Evolutionary conservation across 352 stramenopile genomes (phyloP).

Genomic region (Globisporangium alternatum): DNA sequence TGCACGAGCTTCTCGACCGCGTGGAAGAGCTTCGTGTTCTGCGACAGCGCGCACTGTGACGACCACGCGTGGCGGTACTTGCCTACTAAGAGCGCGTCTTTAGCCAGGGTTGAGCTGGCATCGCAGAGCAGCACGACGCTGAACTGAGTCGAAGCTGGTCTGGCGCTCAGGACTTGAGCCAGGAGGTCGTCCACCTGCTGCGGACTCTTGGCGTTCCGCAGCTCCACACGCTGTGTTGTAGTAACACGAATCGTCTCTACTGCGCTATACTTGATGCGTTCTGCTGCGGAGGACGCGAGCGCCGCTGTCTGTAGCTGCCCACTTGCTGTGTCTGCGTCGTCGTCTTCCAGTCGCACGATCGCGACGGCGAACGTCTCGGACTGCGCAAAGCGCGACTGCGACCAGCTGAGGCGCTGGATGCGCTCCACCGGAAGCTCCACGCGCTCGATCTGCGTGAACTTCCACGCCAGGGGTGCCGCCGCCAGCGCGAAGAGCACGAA

Average conservation of each 20-base stretch:
- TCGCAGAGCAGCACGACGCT: constrained; percentile 49
- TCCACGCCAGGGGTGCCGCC: constrained; percentile 57
- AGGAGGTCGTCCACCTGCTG: constrained; percentile 35
- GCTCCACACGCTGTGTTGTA: neutral
- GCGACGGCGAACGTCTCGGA: constrained; percentile 17
- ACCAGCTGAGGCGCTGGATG: constrained; percentile 47
- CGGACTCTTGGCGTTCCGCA: constrained; percentile 8
- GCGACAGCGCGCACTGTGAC: constrained; percentile 23
- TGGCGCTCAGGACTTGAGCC: constrained; percentile 17
- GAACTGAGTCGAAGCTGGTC: constrained; percentile 17
- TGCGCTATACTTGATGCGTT: constrained; percentile 5
- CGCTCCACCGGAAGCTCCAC: constrained; percentile 45
- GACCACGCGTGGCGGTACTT: constrained; percentile 72
- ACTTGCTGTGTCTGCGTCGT: neutral
- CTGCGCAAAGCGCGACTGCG: constrained; percentile 26
- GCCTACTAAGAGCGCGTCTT: constrained; percentile 39
- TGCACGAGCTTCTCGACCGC: constrained; percentile 39
- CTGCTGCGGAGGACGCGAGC: constrained; percentile 2
- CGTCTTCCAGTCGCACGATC: constrained; percentile 14
- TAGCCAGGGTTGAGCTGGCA: constrained; percentile 3
- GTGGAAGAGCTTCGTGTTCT: constrained; percentile 24
- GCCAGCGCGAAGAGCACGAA: constrained; percentile 74
- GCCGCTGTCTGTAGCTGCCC: neutral
- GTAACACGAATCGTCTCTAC: neutral
- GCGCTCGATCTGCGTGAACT: constrained; percentile 68